Conservation (phyloP, 1,139 yeast species). For the Pichia sp. region DNA sequence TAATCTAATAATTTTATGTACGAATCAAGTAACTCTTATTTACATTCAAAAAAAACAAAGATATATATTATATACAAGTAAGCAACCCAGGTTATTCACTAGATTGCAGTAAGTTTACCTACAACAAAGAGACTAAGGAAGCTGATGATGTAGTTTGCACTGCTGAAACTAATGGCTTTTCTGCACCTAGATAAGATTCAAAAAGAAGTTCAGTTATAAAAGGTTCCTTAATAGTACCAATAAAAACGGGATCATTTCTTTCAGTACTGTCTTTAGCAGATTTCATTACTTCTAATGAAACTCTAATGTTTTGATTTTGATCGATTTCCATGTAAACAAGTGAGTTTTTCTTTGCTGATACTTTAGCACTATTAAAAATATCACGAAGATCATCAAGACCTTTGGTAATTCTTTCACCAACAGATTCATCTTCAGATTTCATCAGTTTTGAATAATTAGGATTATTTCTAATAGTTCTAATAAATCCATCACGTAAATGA, state of each 20-base stretch:
- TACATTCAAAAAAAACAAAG: too few species aligned
- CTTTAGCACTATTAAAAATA: conserved; percentile 44
- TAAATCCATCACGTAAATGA: conserved; percentile 84
- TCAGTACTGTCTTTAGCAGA: conserved; percentile 9
- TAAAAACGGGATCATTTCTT: conserved; percentile 20
- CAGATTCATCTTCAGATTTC: conserved; percentile 29
- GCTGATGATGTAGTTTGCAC: conserved; percentile 8
- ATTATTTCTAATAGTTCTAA: conserved; percentile 64
- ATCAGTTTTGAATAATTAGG: conserved; percentile 36
- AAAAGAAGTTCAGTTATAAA: conserved; percentile 48
- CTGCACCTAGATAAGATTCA: conserved; percentile 54
- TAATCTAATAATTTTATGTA: too few species aligned
- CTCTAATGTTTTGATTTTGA: conserved; percentile 39
- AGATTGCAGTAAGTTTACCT: too few species aligned
- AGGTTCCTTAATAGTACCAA: conserved; percentile 32
- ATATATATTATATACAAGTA: too few species aligned
- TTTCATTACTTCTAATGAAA: conserved; percentile 22
- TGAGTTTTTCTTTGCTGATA: conserved; percentile 63
- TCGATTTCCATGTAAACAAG: conserved; percentile 45
- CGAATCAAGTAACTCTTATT: too few species aligned
- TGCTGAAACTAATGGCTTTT: conserved; percentile 36
- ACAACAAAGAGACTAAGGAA: neutral
- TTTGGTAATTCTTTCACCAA: conserved; percentile 31
- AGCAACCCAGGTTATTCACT: too few species aligned
- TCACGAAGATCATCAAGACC: conserved; percentile 55